Evolutionary conservation across 352 stramenopile genomes (phyloP), one percentile per base, ranked within the genome.

Genomic region (Phytopythium aichiense): DNA sequence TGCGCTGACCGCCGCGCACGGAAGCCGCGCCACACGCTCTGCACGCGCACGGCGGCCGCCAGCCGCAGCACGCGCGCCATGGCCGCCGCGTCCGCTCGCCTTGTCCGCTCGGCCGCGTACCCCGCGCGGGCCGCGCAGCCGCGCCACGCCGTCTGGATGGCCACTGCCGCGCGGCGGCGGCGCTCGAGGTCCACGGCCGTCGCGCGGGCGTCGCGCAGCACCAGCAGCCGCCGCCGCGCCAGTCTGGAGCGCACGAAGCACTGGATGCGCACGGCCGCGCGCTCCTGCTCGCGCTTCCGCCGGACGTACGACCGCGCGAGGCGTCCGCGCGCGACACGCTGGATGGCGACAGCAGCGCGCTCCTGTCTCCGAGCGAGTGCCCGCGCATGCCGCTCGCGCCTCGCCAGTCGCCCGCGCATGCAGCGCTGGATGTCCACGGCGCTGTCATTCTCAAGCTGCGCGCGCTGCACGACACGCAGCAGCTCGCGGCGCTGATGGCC

Each of bases 11-110:
- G 70, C 2, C 87, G 81, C 37, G 78, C 77, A 25, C 74, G 38
- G 46, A 85, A 93, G 20, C 78, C 84, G 15, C 85, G 87, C 54
- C 81, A 90, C 20, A 77, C 42, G 1, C 71, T 67, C 63, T 95
- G 85, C 33, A 95, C 86, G 6, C 61, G 67, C 22, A 91, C 65
- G 0, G 79, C 82, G 33, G 70, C 75, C 23, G 76, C 74, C 15
- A 88, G 51, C 20, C 77, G 64, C 1, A 51, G 69, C 53, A 86
- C 76, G 5, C 61, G 67, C 7, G 79, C 65, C 20, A 89, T 60
- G 42, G 64, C 67, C 31, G 74, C 64, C 1, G 61, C 63, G 16
- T 91, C 77, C 2, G 46, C 60, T 3, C 67, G 61, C 15, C 64
- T 64, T n/a, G 61, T 40, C 18, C 71, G 65, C 11, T 75, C 69